A percentile compares a stretch with the other conserved stretches of the same genome.
Evolutionary conservation across 208 protist genomes (phyloP).

Genomic region (Vickermania spadyakhi): DNA sequence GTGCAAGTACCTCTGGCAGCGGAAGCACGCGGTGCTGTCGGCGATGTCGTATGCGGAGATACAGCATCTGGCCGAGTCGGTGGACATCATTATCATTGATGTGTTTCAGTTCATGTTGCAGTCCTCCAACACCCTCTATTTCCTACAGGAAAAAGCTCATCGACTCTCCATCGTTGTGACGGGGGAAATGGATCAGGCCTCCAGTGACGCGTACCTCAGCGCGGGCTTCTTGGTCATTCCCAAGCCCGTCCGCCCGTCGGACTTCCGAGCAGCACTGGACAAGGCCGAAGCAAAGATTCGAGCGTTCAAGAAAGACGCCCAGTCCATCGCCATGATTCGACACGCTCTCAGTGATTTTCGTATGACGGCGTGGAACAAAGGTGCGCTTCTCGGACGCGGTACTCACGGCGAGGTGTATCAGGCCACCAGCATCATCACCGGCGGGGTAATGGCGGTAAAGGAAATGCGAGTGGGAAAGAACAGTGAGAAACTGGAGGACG

Average conservation of each 20-base stretch:
- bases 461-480: conserved; percentile 58
- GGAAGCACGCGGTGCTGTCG: conserved; percentile 78
- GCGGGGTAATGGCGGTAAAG: conserved; percentile 87
- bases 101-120: conserved; percentile 63
- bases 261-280: conserved; percentile 61
- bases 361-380: conserved; percentile 67
- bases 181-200: conserved; percentile 41
- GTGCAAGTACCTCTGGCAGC: conserved; percentile 80
- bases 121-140: conserved; percentile 36
- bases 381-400: conserved; percentile 74
- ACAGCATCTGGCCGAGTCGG: conserved; percentile 50
- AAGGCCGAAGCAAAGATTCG: conserved; percentile 69
- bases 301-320: conserved; percentile 56
- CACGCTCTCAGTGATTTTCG: conserved; percentile 76
- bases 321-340: conserved; percentile 65
- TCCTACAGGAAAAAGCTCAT: conserved; percentile 65
- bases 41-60: conserved; percentile 65
- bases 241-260: conserved; percentile 77
- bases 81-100: conserved; percentile 84
- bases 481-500: conserved; percentile 63
- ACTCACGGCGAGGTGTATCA: conserved; percentile 83
- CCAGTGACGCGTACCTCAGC: conserved; percentile 49
- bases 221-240: conserved; percentile 77
- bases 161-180: conserved; percentile 82
- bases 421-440: conserved; percentile 73